phyloP scores from a whole-genome alignment of 495 filamentous ascomycete genomes.

The Talaromyces ruber region DNA sequence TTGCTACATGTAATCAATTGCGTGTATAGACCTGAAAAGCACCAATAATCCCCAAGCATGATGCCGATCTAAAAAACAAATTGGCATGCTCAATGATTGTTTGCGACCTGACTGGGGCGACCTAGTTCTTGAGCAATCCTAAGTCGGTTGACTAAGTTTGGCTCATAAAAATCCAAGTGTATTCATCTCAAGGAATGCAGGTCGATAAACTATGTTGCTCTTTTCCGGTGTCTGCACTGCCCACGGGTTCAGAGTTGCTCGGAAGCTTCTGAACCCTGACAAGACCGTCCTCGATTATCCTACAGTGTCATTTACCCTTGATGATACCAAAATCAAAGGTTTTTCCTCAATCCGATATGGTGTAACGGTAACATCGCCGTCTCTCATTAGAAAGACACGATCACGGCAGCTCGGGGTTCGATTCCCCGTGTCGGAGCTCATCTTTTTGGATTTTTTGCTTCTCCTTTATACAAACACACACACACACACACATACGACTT shows the following conservation, averaged over 20 bases:
- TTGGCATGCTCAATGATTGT: background rate
- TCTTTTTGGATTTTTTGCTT: background rate
- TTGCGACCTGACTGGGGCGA: too few relatives aligned
- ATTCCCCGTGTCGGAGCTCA: conserved; percentile 7
- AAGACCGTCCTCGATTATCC: too few relatives aligned
- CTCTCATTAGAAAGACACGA: background rate
- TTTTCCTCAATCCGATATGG: background rate
- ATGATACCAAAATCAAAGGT: background rate
- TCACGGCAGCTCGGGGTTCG: conserved; percentile 8
- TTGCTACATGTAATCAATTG: too few relatives aligned
- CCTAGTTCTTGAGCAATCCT: too few relatives aligned
- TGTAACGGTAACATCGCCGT: background rate
- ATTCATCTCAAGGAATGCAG: too few relatives aligned
- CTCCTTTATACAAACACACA: too few relatives aligned
- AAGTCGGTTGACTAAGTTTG: too few relatives aligned
- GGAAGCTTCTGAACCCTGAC: background rate
- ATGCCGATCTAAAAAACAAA: background rate
- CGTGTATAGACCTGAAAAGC: background rate
- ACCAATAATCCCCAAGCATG: background rate
- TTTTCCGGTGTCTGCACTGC: too few relatives aligned
- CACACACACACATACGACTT: too few relatives aligned
- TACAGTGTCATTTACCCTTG: background rate
- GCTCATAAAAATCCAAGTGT: too few relatives aligned
- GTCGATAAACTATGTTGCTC: too few relatives aligned
- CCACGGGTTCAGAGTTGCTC: background rate